phyloP scores from a whole-genome alignment of 164 flowering plant genomes.

The Stephania yunnanensis region DNA sequence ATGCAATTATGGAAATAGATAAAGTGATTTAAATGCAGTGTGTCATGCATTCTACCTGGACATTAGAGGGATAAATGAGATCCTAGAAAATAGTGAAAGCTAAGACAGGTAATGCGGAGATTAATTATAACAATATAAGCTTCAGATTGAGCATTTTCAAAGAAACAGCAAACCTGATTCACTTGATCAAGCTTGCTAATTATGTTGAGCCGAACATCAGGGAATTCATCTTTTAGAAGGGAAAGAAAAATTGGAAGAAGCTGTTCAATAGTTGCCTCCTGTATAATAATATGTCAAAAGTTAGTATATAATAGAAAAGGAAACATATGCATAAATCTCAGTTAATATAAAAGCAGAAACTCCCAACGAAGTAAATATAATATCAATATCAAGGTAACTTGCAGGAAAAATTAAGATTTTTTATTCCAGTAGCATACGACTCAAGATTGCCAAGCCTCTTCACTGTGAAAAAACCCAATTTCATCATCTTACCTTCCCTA shows the following conservation, averaged over 20 bases:
- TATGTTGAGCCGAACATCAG: slow-evolving; percentile 96
- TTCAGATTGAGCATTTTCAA: neutral
- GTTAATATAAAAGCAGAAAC: neutral
- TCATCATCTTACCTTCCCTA: slow-evolving; percentile 66
- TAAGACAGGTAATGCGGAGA: neutral
- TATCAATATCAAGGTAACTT: neutral
- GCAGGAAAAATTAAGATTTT: neutral
- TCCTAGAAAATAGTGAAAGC: neutral
- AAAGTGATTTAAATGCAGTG: neutral
- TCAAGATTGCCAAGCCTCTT: neutral
- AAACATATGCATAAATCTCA: neutral
- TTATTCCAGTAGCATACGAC: neutral
- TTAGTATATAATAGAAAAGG: neutral
- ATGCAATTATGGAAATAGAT: too few species aligned
- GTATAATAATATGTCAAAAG: slow-evolving; percentile 24
- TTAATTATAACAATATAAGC: neutral
- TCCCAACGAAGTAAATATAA: neutral
- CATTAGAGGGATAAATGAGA: neutral
- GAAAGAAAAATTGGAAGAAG: slow-evolving; percentile 96
- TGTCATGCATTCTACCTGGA: neutral
- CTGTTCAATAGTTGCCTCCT: slow-evolving; percentile 97
- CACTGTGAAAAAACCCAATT: neutral
- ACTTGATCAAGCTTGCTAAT: slow-evolving; percentile 99
- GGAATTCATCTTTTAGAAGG: slow-evolving; percentile 93
- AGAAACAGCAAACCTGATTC: slow-evolving; percentile 57